A percentile compares a stretch with the other conserved stretches of the same genome.
These are phyloP conservation scores for Nannochloropsis gaditana DNA, from an alignment of 108 stramenopile species.

Conservation along the genomic window DNA sequence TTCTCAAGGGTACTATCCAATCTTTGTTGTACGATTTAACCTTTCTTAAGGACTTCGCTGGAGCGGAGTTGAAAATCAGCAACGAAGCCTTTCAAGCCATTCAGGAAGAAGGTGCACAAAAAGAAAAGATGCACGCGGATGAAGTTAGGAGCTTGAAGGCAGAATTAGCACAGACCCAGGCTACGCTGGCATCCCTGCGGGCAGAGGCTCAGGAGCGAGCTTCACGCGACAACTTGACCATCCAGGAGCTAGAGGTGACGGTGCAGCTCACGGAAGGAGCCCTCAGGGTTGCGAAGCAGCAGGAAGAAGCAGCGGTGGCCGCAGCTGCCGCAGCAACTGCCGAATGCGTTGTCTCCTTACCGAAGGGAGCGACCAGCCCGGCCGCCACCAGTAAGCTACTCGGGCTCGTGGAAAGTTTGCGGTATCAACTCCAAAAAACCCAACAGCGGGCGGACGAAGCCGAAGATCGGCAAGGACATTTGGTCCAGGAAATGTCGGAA, in stretches of 20 bases:
- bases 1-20: not conserved
- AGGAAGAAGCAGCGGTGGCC: not conserved
- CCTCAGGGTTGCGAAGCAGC: not conserved
- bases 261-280: not conserved
- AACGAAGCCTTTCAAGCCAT: not conserved
- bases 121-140: not conserved
- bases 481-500: not conserved
- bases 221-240: not conserved
- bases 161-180: not conserved
- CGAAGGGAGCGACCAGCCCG: not conserved
- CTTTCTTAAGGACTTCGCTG: not conserved
- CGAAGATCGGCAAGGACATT: not conserved
- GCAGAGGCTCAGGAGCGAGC: not conserved
- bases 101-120: not conserved
- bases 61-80: not conserved
- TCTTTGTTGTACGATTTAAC: not conserved
- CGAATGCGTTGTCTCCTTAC: not conserved
- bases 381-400: not conserved
- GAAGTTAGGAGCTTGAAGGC: not conserved
- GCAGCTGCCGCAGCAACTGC: not conserved
- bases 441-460: not conserved
- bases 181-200: not conserved
- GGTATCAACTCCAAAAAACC: not conserved
- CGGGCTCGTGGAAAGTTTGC: not conserved
- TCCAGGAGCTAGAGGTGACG: constrained; percentile 5